These are phyloP conservation scores for Fennellomyces sp. DNA, from an alignment of 371 early-diverging fungal genomes.

Conservation along the genomic window DNA sequence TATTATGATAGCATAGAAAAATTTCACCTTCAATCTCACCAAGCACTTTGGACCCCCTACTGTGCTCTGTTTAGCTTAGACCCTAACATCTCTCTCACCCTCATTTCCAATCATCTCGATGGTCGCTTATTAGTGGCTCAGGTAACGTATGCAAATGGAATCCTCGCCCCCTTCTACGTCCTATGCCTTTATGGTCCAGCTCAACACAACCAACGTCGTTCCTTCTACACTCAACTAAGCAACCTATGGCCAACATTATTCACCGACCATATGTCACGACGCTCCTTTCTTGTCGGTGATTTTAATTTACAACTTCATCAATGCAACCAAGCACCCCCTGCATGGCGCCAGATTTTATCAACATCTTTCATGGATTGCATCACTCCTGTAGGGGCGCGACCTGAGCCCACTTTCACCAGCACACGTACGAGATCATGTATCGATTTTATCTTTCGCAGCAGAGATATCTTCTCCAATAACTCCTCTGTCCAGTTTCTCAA, in stretches of 20 bases:
- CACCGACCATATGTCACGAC: background rate
- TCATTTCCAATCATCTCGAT: too few species aligned
- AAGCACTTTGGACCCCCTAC: background rate
- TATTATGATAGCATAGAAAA: background rate
- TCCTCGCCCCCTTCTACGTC: background rate
- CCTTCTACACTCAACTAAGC: background rate
- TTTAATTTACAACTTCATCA: conserved; percentile 2
- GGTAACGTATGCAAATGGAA: background rate
- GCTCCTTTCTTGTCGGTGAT: background rate
- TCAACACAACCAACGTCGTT: background rate
- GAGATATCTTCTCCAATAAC: background rate
- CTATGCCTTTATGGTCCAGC: conserved; percentile 3
- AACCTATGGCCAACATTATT: background rate
- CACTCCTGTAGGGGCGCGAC: background rate
- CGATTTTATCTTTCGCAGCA: background rate
- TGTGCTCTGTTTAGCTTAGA: background rate
- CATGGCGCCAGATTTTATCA: too few species aligned
- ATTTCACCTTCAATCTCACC: background rate
- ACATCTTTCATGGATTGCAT: background rate
- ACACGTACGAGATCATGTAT: background rate
- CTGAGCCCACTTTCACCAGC: background rate
- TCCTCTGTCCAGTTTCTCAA: background rate
- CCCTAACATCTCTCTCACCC: background rate
- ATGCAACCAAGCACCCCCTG: background rate
- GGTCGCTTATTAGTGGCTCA: background rate